Evolutionary conservation across 768 basidiomycete species (phyloP), one percentile per base, ranked within the genome.

Genomic region (Punctularia strigosozonata): DNA sequence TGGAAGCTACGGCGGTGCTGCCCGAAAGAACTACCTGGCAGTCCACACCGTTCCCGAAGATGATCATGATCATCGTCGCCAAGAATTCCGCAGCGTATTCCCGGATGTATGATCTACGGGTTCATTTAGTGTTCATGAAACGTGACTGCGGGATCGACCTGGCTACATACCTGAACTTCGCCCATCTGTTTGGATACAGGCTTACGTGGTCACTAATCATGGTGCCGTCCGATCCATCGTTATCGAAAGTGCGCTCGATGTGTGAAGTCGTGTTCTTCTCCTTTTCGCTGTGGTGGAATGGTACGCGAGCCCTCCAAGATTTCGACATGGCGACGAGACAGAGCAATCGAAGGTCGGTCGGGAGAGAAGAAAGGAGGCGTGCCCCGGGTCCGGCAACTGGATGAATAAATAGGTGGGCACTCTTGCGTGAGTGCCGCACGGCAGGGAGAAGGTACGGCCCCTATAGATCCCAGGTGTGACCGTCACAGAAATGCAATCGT

Each of bases 51-150:
- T 20, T 37, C 19, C 51, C 51, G 10, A 52, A 37, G n/a, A 53
- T 38, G 4, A 47, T 38, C 13, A 53, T 28, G 15, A 53, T 37
- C 51, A 53, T 53, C 6, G 51, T 53, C 13, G 51, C 51, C 12
- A 53, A 43, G 36, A 50, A 46, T 37, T 53, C 51, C 5, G 51
- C 51, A 31, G 51, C 51, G 6, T 48, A 49, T 25, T 53, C 51
- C 25, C 51, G 43, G 21, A 53, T 31, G 0, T 18, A 37, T 25
- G 17, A 32, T 43, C 39, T 30, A n/a, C n/a, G 5, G 39, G 18
- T 6, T 6, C n/a, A n/a, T n/a, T n/a, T 21, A 3, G 13, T 10
- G 14, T 15, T 17, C 25, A 40, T 15, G 38, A 25, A 18, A 6
- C 23, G 12, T 19, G 12, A 12, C 6, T 25, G 12, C 14, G 6